Evolutionary conservation across 306 rosid species (phyloP).

Genomic region (Prunus kanzakura): DNA sequence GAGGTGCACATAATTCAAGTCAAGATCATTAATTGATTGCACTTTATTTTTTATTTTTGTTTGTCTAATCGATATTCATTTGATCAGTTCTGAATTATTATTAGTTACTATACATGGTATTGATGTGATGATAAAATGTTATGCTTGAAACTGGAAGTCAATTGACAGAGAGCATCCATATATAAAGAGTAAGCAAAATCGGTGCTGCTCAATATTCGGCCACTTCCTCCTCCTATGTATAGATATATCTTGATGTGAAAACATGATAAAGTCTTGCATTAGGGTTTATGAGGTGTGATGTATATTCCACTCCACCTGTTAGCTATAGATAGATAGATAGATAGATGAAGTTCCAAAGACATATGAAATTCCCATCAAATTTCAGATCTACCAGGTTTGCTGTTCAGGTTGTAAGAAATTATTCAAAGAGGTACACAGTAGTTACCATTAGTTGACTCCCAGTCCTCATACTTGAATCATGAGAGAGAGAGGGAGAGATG

Average conservation of each 20-base stretch:
- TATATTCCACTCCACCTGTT: not conserved
- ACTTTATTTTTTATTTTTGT: not conserved
- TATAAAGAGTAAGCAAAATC: too few relatives aligned
- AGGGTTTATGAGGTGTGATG: conserved; percentile 3
- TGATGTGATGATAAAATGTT: not conserved
- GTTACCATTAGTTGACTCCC: conserved; percentile 40
- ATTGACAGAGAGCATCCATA: not conserved
- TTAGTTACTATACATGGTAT: not conserved
- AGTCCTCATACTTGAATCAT: conserved; percentile 26
- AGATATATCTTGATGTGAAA: not conserved
- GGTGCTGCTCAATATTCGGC: not conserved
- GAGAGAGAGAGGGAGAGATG: conserved; percentile 1
- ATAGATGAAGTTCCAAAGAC: not conserved
- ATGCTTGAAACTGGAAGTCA: not conserved
- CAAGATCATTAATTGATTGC: not conserved
- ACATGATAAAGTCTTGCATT: not conserved
- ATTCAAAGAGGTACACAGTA: not conserved
- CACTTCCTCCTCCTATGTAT: not conserved
- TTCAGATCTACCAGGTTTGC: not conserved
- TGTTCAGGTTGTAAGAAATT: not conserved
- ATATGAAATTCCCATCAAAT: not conserved
- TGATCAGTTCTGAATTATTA: not conserved
- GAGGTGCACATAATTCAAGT: conserved; percentile 1
- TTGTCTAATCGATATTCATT: not conserved
- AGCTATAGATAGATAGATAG: not conserved